Evolutionary conservation across 1,139 yeast genomes (phyloP), one percentile per base, ranked within the genome.

Genomic region (Yamadazyma dendronema): DNA sequence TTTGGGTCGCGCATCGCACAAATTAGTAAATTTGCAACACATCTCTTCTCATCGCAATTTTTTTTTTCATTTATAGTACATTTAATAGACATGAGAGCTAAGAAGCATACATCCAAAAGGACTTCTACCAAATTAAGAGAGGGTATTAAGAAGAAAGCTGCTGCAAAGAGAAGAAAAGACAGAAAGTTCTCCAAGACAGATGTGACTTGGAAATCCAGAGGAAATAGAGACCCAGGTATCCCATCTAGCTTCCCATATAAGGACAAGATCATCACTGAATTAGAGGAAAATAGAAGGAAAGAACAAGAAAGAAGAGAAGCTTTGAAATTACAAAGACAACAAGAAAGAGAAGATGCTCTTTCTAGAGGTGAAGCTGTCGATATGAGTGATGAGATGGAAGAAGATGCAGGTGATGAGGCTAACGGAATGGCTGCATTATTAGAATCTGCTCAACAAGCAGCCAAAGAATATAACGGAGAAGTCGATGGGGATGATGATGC

Each of bases 211-310:
- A 88, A 79, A 60, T 85, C 96, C 25, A 80, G 83, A 57, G 65
- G 67, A 41, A 79, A 79, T 54, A 90, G 86, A 65, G 97, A 89
- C 59, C 90, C 90, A 7, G 97, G 97, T 50, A 92, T 92, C 52
- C 99, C 99, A 39, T 72, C 95, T 34, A 82, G 84, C 50, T 92
- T 89, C 74, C 98, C 97, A 25, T 90, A 88, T 68, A 92, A 90
- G 62, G 95, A 86, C 48, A 76, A 78, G 61, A 79, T 92, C 43
- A 67, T 92, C 46, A 77, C 73, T 42, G 94, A 92, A 56, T 81
- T 92, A 46, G 97, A 90, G 63, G 81, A 76, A 37, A 71, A 74
- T 40, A 81, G 85, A 60, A 71, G 79, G 56, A 61, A 60, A 17
- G 89, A 79, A 23, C 67, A 67, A 37, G 94, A 84, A 56, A 81